These are phyloP conservation scores for Diospyros kaki DNA, from an alignment of 148 eudicot species.

Conservation along the genomic window DNA sequence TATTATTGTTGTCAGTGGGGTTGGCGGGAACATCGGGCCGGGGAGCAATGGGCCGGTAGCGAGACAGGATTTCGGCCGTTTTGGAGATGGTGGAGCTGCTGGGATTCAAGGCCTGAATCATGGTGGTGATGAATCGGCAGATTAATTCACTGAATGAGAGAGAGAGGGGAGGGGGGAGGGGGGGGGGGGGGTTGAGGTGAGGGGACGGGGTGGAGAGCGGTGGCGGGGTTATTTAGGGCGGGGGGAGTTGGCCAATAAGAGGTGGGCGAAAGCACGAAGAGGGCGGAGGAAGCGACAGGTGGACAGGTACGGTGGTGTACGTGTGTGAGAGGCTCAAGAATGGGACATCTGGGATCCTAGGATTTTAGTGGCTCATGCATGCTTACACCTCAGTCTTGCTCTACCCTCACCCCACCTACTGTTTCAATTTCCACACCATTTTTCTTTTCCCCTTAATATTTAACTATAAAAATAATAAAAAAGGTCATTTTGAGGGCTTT, in stretches of 20 bases:
- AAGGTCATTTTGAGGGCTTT: too few relatives aligned
- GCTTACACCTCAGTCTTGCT: slow-evolving; percentile 1
- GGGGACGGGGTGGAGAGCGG: not conserved
- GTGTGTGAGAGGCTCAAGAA: slow-evolving; percentile 37
- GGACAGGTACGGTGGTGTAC: slow-evolving; percentile 45
- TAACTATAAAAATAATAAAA: too few relatives aligned
- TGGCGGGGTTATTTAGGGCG: slow-evolving; percentile 5
- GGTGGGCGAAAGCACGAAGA: slow-evolving; percentile 41
- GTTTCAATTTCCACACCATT: too few relatives aligned
- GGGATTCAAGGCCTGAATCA: slow-evolving; percentile 53
- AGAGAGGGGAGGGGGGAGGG: not conserved
- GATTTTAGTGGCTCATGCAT: slow-evolving; percentile 27
- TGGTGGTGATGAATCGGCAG: not conserved
- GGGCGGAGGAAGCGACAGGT: slow-evolving; percentile 45
- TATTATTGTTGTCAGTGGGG: not conserved
- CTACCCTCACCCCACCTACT: too few relatives aligned
- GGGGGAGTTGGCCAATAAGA: slow-evolving; percentile 33
- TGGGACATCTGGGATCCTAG: slow-evolving; percentile 45
- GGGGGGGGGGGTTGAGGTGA: not conserved
- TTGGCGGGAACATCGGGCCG: slow-evolving; percentile 35
- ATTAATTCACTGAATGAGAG: not conserved
- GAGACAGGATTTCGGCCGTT: slow-evolving; percentile 70
- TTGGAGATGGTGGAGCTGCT: slow-evolving; percentile 32
- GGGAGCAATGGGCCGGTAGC: slow-evolving; percentile 76
- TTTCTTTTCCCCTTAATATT: too few relatives aligned